Evolutionary conservation across 768 basidiomycete genomes (phyloP), one percentile per base, ranked within the genome.

Genomic region (Coprinopsis strossmayeri): DNA sequence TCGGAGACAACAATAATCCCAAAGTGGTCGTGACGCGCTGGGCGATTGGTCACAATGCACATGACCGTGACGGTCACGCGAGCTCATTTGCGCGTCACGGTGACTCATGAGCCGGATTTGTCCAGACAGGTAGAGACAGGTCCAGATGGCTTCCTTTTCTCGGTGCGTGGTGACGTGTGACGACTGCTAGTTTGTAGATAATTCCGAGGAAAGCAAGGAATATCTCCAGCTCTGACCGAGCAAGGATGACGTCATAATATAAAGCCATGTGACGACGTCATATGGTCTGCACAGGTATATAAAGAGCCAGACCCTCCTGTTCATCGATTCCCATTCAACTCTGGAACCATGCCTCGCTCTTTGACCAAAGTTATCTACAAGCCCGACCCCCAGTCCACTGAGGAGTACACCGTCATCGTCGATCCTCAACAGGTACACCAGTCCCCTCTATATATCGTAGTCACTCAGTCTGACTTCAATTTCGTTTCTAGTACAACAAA

Each of bases 341-440:
- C 25, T n/a, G n/a, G n/a, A 47, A 66, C 43, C 52, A 77, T 76
- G 74, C 48, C 68, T 27, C 76, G 78, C 55, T 54, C 64, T 34
- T 57, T 85, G 52, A 77, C 78, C 48, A 82, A 86, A 70, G 76
- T 91, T 60, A 69, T 91, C 55, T 92, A 87, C 75, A 87, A 88
- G 67, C 84, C 88, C 26, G 80, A 83, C 58, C 61, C 77, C 46
- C 78, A 83, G 55, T 78, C 81, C 5, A 82, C 81, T 18, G 80
- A 88, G 46, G 86, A 89, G 67, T 92, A 66, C 69, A 77, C 74
- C 49, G 65, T 84, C 61, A 73, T 91, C 54, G 81, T 90, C 35
- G 76, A 87, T 61, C 70, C 71, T 2, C 69, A 60, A 46, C 76
- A 81, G 78, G 89, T 90, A 54, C 18, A n/a, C n/a, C 74, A 56